phyloP scores from a whole-genome alignment of 768 basidiomycete species.

The Lepiota subincarnata region DNA sequence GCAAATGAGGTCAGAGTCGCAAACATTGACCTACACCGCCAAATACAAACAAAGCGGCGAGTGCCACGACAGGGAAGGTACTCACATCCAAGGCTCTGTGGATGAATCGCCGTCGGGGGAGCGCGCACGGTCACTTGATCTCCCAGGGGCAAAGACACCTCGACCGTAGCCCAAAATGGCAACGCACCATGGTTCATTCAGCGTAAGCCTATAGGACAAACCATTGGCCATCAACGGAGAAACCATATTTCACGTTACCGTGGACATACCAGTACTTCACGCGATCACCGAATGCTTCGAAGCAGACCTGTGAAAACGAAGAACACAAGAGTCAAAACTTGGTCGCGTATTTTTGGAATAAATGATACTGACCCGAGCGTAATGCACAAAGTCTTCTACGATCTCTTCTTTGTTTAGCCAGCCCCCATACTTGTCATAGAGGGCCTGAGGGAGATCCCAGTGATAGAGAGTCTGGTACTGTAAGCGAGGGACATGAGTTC shows the following conservation, averaged over 20 bases:
- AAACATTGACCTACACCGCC: slow-evolving; percentile 1
- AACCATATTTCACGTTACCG: slow-evolving; percentile 8
- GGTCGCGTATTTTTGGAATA: slow-evolving; percentile 13
- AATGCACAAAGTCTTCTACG: slow-evolving; percentile 58
- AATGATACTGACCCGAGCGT: slow-evolving; percentile 43
- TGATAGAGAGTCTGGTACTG: slow-evolving; percentile 58
- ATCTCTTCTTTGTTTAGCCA: slow-evolving; percentile 74
- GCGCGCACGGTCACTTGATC: slow-evolving; percentile 58
- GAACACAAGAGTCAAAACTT: slow-evolving; percentile 10
- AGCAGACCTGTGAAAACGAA: slow-evolving; percentile 49
- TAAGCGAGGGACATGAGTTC: slow-evolving; percentile 1
- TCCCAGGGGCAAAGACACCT: slow-evolving; percentile 68
- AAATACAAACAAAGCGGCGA: slow-evolving; percentile 13
- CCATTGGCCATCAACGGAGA: slow-evolving; percentile 17
- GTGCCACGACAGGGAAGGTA: slow-evolving; percentile 14
- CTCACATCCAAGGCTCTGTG: slow-evolving; percentile 69
- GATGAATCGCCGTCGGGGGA: slow-evolving; percentile 60
- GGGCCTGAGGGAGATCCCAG: slow-evolving; percentile 75
- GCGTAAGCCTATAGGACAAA: slow-evolving; percentile 47
- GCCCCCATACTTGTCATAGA: slow-evolving; percentile 71
- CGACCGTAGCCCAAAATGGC: slow-evolving; percentile 67
- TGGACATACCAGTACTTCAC: slow-evolving; percentile 65
- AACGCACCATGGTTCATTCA: slow-evolving; percentile 76
- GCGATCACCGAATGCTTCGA: slow-evolving; percentile 69
- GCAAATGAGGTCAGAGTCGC: slow-evolving; percentile 11